Base-by-base conservation (phyloP, 805 yeast genomes). In the Kodamaea kakaduensis region DNA sequence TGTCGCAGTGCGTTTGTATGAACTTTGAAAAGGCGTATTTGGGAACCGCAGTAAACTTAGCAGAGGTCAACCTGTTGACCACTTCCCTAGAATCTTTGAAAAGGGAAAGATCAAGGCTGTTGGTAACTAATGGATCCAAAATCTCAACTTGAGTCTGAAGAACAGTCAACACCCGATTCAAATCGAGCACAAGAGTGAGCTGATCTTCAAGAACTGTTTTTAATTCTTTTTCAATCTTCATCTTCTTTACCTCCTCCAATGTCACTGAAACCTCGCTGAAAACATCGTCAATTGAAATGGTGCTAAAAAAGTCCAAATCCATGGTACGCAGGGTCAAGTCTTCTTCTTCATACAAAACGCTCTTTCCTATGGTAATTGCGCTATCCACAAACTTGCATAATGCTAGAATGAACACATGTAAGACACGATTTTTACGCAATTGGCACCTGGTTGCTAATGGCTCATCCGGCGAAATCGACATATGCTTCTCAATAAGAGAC, bases 311-410 rank as follows among this genome's bases (percentile, higher is more conserved):
- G 41, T 44, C 48, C 69, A 66, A 47, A 24, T 77, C 78, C 78
- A 81, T 76, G 9, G 69, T 67, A 45, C 81, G 75, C 1, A 82
- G 73, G 37, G 78, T 78, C 20, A 84, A 59, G 56, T 84, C 94
- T 51, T 84, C 93, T 48, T 81, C 93, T 49, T 83, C 87, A 43
- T 73, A 76, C 8, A 82, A 61, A 6, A 77, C 81, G n/a, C 79
- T 80, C 34, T 61, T 61, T 2, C 80, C 77, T 23, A 79, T 59
- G 6, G 57, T 54, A 3, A 72, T 41, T 10, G 67, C 59, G 9
- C 71, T 59, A 14, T 73, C 74, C 13, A 80, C 73, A 54, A 74
- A 71, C 47, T 72, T 73, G 32, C 77, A 58, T 5, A 79, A 45
- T 2, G 81, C 85, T 7, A 75, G 45, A 2, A 75, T 63, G 36